A percentile compares a stretch with the other conserved stretches of the same genome.
Evolutionary conservation across 176 grass and related monocot genomes (phyloP).

Genomic region (Elymus sibiricus): DNA sequence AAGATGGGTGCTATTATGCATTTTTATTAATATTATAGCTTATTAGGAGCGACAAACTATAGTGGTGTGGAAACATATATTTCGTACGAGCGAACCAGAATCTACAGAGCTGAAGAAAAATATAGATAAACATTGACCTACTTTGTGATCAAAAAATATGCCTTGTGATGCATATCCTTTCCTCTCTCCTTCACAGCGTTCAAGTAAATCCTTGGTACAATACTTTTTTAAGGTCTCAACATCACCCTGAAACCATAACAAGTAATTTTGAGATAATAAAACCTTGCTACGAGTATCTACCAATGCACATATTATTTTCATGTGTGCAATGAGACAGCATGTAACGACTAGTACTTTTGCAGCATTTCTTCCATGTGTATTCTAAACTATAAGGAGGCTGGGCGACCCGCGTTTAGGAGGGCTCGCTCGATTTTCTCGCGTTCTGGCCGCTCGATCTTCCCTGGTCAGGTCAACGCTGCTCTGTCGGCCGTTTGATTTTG

Average conservation of each 20-base stretch:
- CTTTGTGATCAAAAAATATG: slow-evolving; percentile 93
- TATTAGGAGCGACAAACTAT: slow-evolving; percentile 24
- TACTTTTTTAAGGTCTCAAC: slow-evolving; percentile 65
- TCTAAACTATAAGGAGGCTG: too few relatives aligned
- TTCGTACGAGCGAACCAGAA: neutral
- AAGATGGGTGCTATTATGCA: neutral
- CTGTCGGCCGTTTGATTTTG: too few relatives aligned
- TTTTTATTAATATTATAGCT: neutral
- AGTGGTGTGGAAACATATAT: neutral
- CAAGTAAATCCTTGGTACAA: slow-evolving; percentile 84
- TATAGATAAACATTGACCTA: slow-evolving; percentile 26
- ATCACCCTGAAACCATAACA: slow-evolving; percentile 47
- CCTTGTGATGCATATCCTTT: slow-evolving; percentile 72
- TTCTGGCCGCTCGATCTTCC: too few relatives aligned
- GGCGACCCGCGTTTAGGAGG: too few relatives aligned
- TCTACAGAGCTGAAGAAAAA: neutral
- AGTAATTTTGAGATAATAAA: neutral
- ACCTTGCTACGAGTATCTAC: neutral
- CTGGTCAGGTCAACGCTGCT: too few relatives aligned
- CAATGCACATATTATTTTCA: neutral
- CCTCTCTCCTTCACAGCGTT: slow-evolving; percentile 88
- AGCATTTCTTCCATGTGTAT: neutral
- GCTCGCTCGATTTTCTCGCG: too few relatives aligned
- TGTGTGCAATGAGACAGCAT: neutral
- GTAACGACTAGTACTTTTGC: neutral